These are phyloP conservation scores for Metschnikowia lachancei DNA, from an alignment of 805 yeast species.

Conservation along the genomic window DNA sequence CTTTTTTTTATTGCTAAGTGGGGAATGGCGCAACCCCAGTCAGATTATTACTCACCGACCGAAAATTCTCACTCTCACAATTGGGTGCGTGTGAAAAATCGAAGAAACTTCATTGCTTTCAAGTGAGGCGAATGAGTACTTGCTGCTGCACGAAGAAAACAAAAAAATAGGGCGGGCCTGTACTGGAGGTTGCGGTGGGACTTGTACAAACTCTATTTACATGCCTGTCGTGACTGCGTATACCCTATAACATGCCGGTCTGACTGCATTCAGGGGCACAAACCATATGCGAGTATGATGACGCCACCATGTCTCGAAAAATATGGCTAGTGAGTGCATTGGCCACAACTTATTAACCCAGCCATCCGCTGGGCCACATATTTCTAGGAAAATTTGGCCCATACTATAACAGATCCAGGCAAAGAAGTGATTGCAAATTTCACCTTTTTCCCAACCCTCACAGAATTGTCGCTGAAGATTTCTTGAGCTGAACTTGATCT, in stretches of 20 bases:
- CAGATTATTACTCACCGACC: too few relatives aligned
- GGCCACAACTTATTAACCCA: conserved; percentile 12
- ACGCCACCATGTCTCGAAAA: conserved; percentile 4
- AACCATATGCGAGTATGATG: neutral
- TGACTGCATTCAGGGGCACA: too few relatives aligned
- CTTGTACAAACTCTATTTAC: neutral
- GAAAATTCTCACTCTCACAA: too few relatives aligned
- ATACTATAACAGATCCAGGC: neutral
- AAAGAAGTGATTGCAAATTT: conserved; percentile 3
- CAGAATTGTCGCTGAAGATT: neutral
- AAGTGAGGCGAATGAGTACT: conserved; percentile 5
- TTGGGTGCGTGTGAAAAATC: too few relatives aligned
- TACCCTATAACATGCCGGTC: neutral
- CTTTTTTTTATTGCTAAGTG: too few relatives aligned
- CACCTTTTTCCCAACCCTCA: neutral
- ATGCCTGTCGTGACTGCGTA: neutral
- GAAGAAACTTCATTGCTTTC: neutral
- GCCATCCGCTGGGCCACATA: conserved; percentile 10
- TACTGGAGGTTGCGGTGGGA: neutral
- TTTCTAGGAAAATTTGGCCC: neutral
- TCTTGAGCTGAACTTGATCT: too few relatives aligned
- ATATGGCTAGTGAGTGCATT: conserved; percentile 11
- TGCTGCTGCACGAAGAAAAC: conserved; percentile 5
- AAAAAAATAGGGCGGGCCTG: neutral
- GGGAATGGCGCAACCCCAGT: too few relatives aligned